Conservation (phyloP, 2,329 filamentous ascomycete species). For the Pyricularia sp. region DNA sequence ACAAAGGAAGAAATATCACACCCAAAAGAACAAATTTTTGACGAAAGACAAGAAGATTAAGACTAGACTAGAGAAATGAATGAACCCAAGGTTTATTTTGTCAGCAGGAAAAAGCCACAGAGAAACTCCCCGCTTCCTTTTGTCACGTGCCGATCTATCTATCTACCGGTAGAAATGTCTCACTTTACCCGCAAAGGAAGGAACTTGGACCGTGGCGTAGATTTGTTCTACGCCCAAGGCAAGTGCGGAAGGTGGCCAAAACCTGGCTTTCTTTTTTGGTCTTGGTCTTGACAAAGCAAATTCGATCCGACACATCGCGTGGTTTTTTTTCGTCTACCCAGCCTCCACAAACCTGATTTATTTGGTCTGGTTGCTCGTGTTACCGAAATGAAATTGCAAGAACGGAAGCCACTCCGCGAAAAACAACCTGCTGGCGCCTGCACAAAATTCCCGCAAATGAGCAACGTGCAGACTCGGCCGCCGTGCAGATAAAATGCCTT, state of each 20-base stretch:
- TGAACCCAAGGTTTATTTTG: neutral
- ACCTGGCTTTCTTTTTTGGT: no score
- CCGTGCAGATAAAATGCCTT: neutral
- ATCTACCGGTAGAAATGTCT: no score
- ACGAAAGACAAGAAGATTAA: no score
- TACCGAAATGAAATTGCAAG: neutral
- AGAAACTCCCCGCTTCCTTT: neutral
- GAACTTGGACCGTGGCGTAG: no score
- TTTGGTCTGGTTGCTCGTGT: neutral
- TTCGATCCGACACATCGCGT: neutral
- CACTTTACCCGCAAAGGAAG: no score
- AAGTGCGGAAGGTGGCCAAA: no score
- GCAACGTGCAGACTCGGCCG: neutral
- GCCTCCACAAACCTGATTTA: neutral
- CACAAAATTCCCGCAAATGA: neutral
- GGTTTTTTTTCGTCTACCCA: neutral
- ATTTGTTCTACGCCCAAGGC: no score
- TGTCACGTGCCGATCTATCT: neutral
- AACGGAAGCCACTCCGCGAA: neutral
- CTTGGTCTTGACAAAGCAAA: neutral
- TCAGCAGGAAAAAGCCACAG: neutral
- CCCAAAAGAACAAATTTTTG: neutral
- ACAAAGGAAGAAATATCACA: neutral
- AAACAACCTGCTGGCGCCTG: neutral
- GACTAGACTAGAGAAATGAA: no score